A percentile compares a stretch with the other conserved stretches of the same genome.
phyloP scores from a whole-genome alignment of 306 rosid species.

The Quercus alba region DNA sequence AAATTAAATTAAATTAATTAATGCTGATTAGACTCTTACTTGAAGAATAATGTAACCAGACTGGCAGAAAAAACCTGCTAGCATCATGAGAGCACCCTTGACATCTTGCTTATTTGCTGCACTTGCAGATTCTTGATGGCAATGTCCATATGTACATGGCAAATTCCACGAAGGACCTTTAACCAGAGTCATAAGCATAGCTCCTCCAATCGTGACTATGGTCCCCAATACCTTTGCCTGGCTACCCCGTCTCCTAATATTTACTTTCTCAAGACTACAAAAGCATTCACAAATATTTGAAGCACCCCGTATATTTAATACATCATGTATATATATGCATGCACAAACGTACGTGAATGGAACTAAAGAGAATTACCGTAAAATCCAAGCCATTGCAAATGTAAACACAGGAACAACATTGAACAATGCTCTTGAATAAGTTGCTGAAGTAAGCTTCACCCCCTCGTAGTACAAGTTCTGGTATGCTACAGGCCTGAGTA shows the following conservation, averaged over 20 bases:
- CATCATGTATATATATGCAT: too few relatives aligned
- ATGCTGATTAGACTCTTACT: conserved; percentile 8
- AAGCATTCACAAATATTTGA: not conserved
- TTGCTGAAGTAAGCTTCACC: conserved; percentile 52
- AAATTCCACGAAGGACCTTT: conserved; percentile 33
- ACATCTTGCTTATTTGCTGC: conserved; percentile 21
- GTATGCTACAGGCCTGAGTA: conserved; percentile 51
- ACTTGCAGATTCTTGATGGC: conserved; percentile 12
- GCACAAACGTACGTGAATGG: not conserved
- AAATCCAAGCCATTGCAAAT: conserved; percentile 56
- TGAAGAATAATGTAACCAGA: conserved; percentile 43
- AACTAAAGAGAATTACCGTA: conserved; percentile 1
- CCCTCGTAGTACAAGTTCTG: conserved; percentile 56
- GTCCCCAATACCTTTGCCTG: conserved; percentile 46
- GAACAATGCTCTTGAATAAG: conserved; percentile 45
- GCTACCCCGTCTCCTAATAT: conserved; percentile 28
- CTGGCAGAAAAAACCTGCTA: conserved; percentile 45
- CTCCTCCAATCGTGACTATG: conserved; percentile 44
- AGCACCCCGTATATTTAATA: too few relatives aligned
- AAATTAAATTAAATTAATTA: not conserved
- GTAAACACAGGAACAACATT: conserved; percentile 55
- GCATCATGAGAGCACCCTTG: conserved; percentile 45
- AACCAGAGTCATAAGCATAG: conserved; percentile 43
- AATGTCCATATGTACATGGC: conserved; percentile 28
- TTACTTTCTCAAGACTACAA: conserved; percentile 49